These are phyloP conservation scores for Penicillium vulpinum DNA, from an alignment of 2,329 filamentous ascomycete genomes.

Conservation along the genomic window DNA sequence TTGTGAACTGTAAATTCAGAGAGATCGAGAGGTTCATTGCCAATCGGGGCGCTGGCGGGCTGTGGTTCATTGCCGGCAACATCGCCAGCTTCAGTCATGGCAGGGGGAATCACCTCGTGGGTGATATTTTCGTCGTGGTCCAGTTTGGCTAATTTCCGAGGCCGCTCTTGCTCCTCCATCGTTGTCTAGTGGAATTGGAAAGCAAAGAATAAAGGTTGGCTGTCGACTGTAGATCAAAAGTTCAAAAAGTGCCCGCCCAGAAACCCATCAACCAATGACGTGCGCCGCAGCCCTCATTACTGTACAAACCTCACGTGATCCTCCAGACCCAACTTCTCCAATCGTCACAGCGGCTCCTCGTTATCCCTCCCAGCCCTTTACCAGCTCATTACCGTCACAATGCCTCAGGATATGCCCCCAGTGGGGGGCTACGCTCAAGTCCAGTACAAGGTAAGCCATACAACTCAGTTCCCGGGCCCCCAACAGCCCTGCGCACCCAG, in stretches of 20 bases:
- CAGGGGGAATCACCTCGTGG: slow-evolving; percentile 26
- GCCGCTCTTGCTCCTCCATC: slow-evolving; percentile 59
- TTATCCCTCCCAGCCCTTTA: slow-evolving; percentile 19
- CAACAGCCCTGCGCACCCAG: slow-evolving; percentile 1
- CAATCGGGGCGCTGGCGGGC: slow-evolving; percentile 8
- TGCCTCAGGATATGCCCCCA: slow-evolving; percentile 98
- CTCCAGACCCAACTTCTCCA: slow-evolving; percentile 32
- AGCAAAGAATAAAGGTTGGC: slow-evolving; percentile 7
- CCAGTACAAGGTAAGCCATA: slow-evolving; percentile 80
- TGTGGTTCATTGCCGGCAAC: slow-evolving; percentile 14
- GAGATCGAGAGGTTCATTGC: slow-evolving; percentile 10
- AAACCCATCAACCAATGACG: slow-evolving; percentile 29
- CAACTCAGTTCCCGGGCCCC: not conserved
- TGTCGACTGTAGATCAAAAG: slow-evolving; percentile 19
- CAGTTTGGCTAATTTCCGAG: slow-evolving; percentile 57
- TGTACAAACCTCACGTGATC: slow-evolving; percentile 32
- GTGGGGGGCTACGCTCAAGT: slow-evolving; percentile 90
- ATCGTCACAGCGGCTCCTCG: slow-evolving; percentile 21
- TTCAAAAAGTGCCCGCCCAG: slow-evolving; percentile 16
- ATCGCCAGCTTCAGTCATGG: slow-evolving; percentile 34
- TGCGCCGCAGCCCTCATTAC: slow-evolving; percentile 32
- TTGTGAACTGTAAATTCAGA: slow-evolving; percentile 4
- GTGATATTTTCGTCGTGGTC: slow-evolving; percentile 34
- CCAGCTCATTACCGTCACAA: slow-evolving; percentile 49
- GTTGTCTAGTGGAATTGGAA: not conserved